Conservation (phyloP, 2,329 filamentous ascomycete genomes). For the Gliomastix tumulicola region DNA sequence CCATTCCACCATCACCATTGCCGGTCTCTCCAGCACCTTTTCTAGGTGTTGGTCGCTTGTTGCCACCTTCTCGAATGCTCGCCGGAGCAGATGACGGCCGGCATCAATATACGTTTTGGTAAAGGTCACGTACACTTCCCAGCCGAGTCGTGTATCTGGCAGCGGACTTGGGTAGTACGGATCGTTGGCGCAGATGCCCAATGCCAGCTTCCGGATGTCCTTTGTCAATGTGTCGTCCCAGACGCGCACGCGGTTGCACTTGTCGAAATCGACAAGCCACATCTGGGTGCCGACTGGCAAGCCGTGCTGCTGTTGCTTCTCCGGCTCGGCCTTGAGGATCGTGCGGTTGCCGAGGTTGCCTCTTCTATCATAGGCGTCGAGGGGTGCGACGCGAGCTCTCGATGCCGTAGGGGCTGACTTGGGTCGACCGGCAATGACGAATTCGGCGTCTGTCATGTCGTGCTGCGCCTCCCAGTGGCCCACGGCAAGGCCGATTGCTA, state of each 20-base stretch:
- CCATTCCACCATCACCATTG: conserved; percentile 6
- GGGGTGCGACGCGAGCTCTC: conserved; percentile 1
- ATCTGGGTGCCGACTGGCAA: conserved; percentile 4
- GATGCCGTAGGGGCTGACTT: neutral
- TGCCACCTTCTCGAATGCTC: conserved; percentile 5
- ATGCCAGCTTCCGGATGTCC: conserved; percentile 5
- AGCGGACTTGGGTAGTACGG: conserved; percentile 4
- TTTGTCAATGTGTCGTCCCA: conserved; percentile 3
- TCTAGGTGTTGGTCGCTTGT: conserved; percentile 5
- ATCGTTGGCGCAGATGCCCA: conserved; percentile 6
- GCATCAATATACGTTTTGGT: conserved; percentile 5
- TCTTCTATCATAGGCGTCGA: conserved; percentile 2
- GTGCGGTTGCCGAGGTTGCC: conserved; percentile 3
- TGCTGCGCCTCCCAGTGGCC: conserved; percentile 6
- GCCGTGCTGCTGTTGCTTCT: neutral
- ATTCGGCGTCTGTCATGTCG: conserved; percentile 7
- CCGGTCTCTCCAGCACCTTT: conserved; percentile 6
- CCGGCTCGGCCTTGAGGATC: neutral
- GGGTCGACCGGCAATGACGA: conserved; percentile 5
- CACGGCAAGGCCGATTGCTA: conserved; percentile 5
- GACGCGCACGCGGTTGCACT: conserved; percentile 5
- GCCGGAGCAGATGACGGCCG: conserved; percentile 3
- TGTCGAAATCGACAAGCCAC: conserved; percentile 7
- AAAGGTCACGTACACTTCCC: conserved; percentile 6
- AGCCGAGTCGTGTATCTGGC: conserved; percentile 7